Base-by-base conservation (phyloP, 257 asterid genomes). In the Solanum tarijense region DNA sequence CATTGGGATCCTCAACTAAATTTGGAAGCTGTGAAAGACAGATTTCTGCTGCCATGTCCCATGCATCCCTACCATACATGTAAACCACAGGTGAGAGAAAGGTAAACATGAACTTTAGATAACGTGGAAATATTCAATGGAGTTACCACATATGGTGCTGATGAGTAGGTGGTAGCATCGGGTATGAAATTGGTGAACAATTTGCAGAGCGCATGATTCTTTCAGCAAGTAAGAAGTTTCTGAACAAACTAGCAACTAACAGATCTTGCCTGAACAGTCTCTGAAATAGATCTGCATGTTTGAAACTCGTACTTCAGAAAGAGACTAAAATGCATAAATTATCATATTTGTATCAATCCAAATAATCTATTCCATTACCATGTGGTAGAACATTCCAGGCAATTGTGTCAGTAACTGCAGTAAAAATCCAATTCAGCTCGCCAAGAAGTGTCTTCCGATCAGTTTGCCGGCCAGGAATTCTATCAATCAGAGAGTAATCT, bases 31-130 rank as follows among this genome's bases (percentile, higher is more conserved):
- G 99, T 88, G 99, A 94, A 88, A 97, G 98, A 90, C 99, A 97
- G 86, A 96, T 96, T 92, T 97, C 99, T 87, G 99, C 98, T 90
- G 99, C 99, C 99, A 97, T 97, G 90, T 97, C 99, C 99, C 99
- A 97, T 83, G 99, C 99, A 93, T 96, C 99, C 99, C 99, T 97
- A 86, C 12, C 90, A 86, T 23, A 87, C 88, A 91, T 74, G 86
- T 83, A 71, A 66, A 79, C 55, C 46, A 86, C 86, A 65, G 84
- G 58, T 83, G 84, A 75, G 46, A 43, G 74, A 87, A 81, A 86
- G 84, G 91, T 52, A 60, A 86, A 84, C 41, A 79, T 72, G 23
- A 73, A 43, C 18, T 10, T 48, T 31, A 39, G 65, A 65, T 23
- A 36, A 43, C 21, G 18, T 9, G 85, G 71, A 88, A 18, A 87